Percentiles rank a stretch among this genome's conserved stretches.
Conservation (phyloP, 768 basidiomycete species). For the Amanita rubescens region DNA sequence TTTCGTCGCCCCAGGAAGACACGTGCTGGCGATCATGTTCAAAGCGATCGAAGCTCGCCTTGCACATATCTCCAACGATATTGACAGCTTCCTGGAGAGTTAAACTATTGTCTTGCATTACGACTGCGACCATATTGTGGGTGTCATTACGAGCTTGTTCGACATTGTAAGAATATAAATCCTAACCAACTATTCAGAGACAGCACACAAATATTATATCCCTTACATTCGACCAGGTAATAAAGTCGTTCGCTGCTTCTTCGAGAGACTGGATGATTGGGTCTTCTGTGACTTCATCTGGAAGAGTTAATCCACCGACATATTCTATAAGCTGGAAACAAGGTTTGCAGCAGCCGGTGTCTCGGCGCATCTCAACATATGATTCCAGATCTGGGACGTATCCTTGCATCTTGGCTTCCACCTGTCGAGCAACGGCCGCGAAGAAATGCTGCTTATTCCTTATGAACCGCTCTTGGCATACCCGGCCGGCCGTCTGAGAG, state of each 20-base stretch:
- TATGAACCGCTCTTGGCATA: constrained; percentile 40
- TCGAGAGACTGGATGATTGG: constrained; percentile 48
- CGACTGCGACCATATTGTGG: constrained; percentile 68
- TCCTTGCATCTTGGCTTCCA: constrained; percentile 39
- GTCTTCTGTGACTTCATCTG: constrained; percentile 62
- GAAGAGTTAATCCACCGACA: constrained; percentile 40
- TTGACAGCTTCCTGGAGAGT: constrained; percentile 56
- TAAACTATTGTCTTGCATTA: constrained; percentile 51
- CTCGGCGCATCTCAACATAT: constrained; percentile 58
- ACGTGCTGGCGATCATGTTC: constrained; percentile 26
- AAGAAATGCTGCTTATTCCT: constrained; percentile 62
- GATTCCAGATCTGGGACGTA: constrained; percentile 59
- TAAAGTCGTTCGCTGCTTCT: constrained; percentile 62
- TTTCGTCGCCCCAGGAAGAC: constrained; percentile 53
- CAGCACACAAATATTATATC: neutral
- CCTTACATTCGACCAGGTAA: constrained; percentile 69
- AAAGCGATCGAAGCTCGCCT: constrained; percentile 53
- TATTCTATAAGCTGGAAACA: constrained; percentile 65
- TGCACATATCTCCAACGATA: constrained; percentile 61
- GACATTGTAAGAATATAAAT: constrained; percentile 68
- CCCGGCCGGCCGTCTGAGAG: constrained; percentile 4
- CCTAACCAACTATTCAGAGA: constrained; percentile 28
- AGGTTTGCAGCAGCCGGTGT: constrained; percentile 63
- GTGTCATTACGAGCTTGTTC: constrained; percentile 65
- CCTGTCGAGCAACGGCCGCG: constrained; percentile 54